A percentile compares a stretch with the other conserved stretches of the same genome.
These are phyloP conservation scores for Aphanocladium album DNA, from an alignment of 2,329 filamentous ascomycete genomes.

Conservation along the genomic window DNA sequence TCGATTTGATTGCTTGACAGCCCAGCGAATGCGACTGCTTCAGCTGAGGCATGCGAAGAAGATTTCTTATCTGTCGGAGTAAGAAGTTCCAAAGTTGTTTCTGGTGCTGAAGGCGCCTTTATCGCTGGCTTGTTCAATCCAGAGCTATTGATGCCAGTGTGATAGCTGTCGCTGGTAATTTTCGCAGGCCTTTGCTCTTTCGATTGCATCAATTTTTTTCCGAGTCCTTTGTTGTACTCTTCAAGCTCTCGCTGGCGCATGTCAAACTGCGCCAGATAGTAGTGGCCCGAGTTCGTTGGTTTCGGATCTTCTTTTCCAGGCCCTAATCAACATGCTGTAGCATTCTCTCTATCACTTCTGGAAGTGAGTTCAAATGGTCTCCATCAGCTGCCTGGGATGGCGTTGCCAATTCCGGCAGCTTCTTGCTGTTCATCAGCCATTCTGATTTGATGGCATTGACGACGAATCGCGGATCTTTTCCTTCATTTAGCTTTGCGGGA, in stretches of 20 bases:
- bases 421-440: background rate
- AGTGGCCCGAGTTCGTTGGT: background rate
- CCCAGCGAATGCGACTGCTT: background rate
- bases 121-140: background rate
- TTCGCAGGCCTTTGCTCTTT: background rate
- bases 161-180: background rate
- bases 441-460: background rate
- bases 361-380: no score
- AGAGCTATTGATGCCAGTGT: background rate
- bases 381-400: no score
- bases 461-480: background rate
- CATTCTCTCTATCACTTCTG: background rate
- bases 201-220: background rate
- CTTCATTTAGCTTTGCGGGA: no score
- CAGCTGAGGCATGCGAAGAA: background rate
- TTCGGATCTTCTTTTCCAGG: background rate
- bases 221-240: background rate
- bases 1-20: background rate
- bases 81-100: background rate
- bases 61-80: background rate
- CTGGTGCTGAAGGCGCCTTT: background rate
- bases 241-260: background rate
- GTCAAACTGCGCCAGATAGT: background rate
- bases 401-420: no score
- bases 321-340: background rate